A percentile compares a stretch with the other conserved stretches of the same genome.
Evolutionary conservation across 2,329 filamentous ascomycete species (phyloP).

Genomic region (Neospermospora avenae): DNA sequence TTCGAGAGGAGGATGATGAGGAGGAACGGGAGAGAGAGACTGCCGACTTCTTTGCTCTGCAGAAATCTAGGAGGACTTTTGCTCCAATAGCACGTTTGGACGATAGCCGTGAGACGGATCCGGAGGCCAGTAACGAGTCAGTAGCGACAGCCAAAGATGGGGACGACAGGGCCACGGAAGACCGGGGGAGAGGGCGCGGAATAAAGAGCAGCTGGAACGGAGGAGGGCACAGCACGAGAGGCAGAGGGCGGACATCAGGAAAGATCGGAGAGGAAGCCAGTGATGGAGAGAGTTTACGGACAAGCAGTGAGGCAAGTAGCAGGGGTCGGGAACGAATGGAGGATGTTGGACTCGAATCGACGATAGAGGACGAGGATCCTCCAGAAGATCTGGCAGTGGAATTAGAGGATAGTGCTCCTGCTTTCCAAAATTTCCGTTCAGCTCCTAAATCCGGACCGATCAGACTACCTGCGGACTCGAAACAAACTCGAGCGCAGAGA

Average conservation of each 20-base stretch:
- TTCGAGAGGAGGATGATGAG: slow-evolving; percentile 89
- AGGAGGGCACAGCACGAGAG: slow-evolving; percentile 31
- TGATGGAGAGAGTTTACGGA: slow-evolving; percentile 28
- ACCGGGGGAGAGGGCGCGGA: slow-evolving; percentile 44
- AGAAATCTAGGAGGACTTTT: slow-evolving; percentile 85
- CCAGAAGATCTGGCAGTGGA: slow-evolving; percentile 59
- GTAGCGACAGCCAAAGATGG: slow-evolving; percentile 52
- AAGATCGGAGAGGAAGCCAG: slow-evolving; percentile 38
- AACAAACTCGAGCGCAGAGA: slow-evolving; percentile 16
- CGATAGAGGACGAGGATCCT: slow-evolving; percentile 56
- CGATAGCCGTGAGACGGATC: slow-evolving; percentile 81
- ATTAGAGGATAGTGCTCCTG: slow-evolving; percentile 50
- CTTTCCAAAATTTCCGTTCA: slow-evolving; percentile 56
- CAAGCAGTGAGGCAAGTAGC: slow-evolving; percentile 31
- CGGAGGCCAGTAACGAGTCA: slow-evolving; percentile 58
- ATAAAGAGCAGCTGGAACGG: slow-evolving; percentile 66
- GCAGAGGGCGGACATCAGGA: slow-evolving; percentile 28
- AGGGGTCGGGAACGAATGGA: slow-evolving; percentile 70
- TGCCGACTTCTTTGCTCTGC: slow-evolving; percentile 89
- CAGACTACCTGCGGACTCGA: slow-evolving; percentile 30
- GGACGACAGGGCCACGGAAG: slow-evolving; percentile 42
- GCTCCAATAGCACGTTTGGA: slow-evolving; percentile 72
- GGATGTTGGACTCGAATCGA: slow-evolving; percentile 78
- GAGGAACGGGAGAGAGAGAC: slow-evolving; percentile 86
- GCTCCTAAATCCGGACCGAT: slow-evolving; percentile 31